Base-by-base conservation (phyloP, 192 early-diverging fungal genomes). In the Linnemannia zychae region DNA sequence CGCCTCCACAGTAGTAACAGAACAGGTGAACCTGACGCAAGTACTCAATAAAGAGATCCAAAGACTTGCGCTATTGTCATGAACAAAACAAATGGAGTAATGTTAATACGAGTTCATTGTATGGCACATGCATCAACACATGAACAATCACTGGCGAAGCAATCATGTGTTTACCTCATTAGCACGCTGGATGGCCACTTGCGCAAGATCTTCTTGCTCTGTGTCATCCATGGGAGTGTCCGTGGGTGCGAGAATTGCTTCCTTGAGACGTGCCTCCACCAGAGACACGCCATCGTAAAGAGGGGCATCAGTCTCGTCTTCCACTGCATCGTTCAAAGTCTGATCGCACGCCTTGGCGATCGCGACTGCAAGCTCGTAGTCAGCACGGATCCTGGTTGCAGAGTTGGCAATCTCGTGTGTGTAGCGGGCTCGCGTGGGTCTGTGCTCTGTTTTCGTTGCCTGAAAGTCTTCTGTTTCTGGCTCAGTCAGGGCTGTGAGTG, bases 1-100 rank as follows among this genome's bases (percentile, higher is more conserved):
- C 96, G 71, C 93, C 87, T 17, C 95, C 97, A 77, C 94, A 96
- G 91, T 99, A 99, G 91, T 98, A 99, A 91, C 98, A 98, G 82
- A 96, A 99, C 72, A 95, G 91, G 90, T 99, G 97, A 11, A 98
- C 97, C 37, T 93, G 91, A 63, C 97, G 94, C 36, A 98, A 90
- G 76, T 99, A 99, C 74, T 91, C 91, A 49, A 99, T 91, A 72
- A 92, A 89, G 74, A 98, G 74, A 82, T 99, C 98, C 66, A 99
- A 89, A 34, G 88, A 72, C 37, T 67, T 77, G 44, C 77, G 67
- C 83, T 82, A 71, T n/a, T 36, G 7, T 37, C 34, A 18, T 49
- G 17, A 74, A 12, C 20, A 22, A 16, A 36, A 12, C 2, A 69
- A 31, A 63, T 2, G 60, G 1, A 31, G 37, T 60, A 52, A 5